These are phyloP conservation scores for Trypanosoma rangeli DNA, from an alignment of 208 protist genomes.

Conservation along the genomic window DNA sequence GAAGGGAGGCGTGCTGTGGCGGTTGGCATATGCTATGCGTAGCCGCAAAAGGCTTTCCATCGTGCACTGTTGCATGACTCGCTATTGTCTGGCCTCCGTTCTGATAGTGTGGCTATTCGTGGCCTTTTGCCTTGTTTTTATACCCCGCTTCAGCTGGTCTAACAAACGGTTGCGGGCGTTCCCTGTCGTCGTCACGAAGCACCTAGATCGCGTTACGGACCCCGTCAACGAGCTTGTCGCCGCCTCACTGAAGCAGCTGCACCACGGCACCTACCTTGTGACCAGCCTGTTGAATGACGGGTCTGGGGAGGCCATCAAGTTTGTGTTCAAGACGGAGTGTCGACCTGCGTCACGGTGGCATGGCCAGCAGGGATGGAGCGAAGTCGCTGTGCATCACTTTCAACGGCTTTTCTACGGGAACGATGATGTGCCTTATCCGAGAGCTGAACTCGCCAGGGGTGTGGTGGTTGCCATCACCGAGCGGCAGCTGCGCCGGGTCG, in stretches of 20 bases:
- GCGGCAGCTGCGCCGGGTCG: not conserved
- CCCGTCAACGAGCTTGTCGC: conserved; percentile 14
- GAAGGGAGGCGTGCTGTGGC: too few species aligned
- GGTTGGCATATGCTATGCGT: too few species aligned
- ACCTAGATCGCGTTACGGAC: conserved; percentile 5
- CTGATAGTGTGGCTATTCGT: not conserved
- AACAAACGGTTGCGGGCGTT: not conserved
- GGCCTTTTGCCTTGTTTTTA: not conserved
- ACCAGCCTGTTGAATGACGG: not conserved
- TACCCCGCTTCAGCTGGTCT: not conserved
- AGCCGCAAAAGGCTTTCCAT: too few species aligned
- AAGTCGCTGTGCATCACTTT: conserved; percentile 10
- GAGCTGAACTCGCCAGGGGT: conserved; percentile 3
- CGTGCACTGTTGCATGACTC: too few species aligned
- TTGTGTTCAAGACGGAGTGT: conserved; percentile 14
- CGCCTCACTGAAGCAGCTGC: not conserved
- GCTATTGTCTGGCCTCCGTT: too few species aligned
- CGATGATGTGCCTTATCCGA: not conserved
- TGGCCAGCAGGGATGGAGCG: conserved; percentile 15
- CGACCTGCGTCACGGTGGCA: conserved; percentile 8
- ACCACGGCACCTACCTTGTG: conserved; percentile 11
- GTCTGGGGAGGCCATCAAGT: conserved; percentile 7
- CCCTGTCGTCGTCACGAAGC: not conserved
- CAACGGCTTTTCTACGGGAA: conserved; percentile 6
- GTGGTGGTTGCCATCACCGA: conserved; percentile 8